A percentile compares a stretch with the other conserved stretches of the same genome.
Evolutionary conservation across 1,284 basidiomycete species (phyloP).

Genomic region (Leccinum huronense): DNA sequence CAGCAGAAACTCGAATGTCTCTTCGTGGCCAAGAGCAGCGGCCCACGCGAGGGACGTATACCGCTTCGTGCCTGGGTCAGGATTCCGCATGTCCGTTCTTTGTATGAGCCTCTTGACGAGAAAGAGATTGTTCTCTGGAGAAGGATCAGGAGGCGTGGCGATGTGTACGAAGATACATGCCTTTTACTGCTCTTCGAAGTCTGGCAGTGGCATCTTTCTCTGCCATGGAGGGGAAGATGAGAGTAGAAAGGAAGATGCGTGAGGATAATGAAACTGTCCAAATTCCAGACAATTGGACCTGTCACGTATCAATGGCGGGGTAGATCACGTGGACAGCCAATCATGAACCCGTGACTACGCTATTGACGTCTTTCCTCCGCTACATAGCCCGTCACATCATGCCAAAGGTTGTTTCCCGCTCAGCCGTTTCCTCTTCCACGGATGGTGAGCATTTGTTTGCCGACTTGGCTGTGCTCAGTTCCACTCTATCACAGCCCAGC

Average conservation of each 20-base stretch:
- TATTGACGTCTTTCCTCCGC: not conserved
- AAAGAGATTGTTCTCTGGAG: conserved; percentile 85
- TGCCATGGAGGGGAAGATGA: conserved; percentile 51
- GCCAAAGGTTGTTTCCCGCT: conserved; percentile 81
- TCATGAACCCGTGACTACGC: conserved; percentile 1
- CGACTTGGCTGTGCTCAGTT: conserved; percentile 13
- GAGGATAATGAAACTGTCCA: conserved; percentile 25
- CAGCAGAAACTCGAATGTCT: conserved; percentile 87
- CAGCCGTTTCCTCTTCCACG: conserved; percentile 75
- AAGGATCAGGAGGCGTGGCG: conserved; percentile 16
- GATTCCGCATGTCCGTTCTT: conserved; percentile 84
- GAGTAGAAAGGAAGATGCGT: conserved; percentile 20
- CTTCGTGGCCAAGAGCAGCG: conserved; percentile 78
- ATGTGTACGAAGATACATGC: conserved; percentile 36
- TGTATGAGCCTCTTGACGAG: conserved; percentile 81
- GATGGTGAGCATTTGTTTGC: conserved; percentile 52
- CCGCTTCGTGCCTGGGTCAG: conserved; percentile 69
- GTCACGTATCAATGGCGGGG: conserved; percentile 8
- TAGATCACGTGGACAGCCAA: conserved; percentile 29
- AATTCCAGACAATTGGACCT: conserved; percentile 30
- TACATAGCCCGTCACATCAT: conserved; percentile 37
- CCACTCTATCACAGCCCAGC: conserved; percentile 54
- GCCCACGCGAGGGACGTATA: conserved; percentile 89
- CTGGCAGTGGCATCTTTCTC: conserved; percentile 76
- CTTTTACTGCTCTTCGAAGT: conserved; percentile 77